Conservation (phyloP, 169 alveolate genomes). For the Cytauxzoon felis region DNA sequence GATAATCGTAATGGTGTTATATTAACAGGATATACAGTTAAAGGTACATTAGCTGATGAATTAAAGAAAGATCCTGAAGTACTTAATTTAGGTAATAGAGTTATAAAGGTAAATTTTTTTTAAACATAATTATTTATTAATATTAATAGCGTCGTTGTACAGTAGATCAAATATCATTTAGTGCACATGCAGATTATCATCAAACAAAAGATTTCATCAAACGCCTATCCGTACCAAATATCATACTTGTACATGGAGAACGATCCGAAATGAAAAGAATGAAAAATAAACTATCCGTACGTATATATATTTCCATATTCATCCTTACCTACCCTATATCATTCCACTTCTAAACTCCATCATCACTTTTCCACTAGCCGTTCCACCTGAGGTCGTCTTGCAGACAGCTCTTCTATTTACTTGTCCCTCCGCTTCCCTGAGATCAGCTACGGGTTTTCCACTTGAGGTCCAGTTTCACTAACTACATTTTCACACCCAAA, state of each 20-base stretch:
- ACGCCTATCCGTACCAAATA: constrained; percentile 88
- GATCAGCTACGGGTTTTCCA: too few relatives aligned
- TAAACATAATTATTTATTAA: constrained; percentile 90
- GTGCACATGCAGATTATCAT: constrained; percentile 93
- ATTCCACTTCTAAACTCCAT: too few relatives aligned
- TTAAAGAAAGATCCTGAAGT: constrained; percentile 88
- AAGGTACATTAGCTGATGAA: constrained; percentile 95
- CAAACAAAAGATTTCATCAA: constrained; percentile 92
- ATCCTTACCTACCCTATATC: too few relatives aligned
- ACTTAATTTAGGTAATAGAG: constrained; percentile 77
- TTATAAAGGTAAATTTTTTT: constrained; percentile 70
- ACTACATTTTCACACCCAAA: too few relatives aligned
- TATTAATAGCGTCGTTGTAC: constrained; percentile 84
- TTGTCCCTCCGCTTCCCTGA: too few relatives aligned
- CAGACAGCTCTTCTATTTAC: too few relatives aligned
- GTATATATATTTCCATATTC: too few relatives aligned
- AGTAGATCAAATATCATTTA: constrained; percentile 89
- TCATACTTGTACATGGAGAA: constrained; percentile 95
- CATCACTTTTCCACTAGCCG: too few relatives aligned
- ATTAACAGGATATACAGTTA: constrained; percentile 96
- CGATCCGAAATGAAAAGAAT: constrained; percentile 83
- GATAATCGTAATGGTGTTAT: constrained; percentile 91
- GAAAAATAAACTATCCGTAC: constrained; percentile 69
- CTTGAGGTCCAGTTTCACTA: too few relatives aligned
- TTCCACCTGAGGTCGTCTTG: too few relatives aligned